Conservation (phyloP, 1,139 yeast genomes). For the Pichia sp. region DNA sequence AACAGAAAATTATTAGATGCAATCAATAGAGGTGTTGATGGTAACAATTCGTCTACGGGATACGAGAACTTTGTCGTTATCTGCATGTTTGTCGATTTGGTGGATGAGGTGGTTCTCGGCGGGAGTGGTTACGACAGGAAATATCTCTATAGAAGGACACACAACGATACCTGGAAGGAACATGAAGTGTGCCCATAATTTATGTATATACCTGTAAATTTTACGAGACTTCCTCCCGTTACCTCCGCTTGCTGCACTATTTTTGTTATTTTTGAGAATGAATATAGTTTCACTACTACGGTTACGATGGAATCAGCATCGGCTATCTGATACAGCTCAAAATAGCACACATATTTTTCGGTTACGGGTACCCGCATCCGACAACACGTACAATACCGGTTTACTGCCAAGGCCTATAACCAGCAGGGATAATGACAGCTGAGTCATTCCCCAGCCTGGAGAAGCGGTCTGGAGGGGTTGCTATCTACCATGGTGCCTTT, state of each 20-base stretch:
- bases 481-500: no score
- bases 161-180: constrained; percentile 67
- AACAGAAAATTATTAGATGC: constrained; percentile 59
- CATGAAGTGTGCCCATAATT: constrained; percentile 67
- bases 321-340: not conserved
- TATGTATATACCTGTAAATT: not conserved
- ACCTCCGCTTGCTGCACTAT: not conserved
- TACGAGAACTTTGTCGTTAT: constrained; percentile 65
- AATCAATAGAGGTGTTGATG: constrained; percentile 79
- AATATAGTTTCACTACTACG: not conserved
- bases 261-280: not conserved
- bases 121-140: constrained; percentile 44
- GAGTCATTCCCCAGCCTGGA: not conserved
- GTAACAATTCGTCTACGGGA: constrained; percentile 56
- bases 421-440: no score
- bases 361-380: not conserved
- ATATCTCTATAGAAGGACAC: constrained; percentile 46
- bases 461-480: no score
- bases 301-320: not conserved
- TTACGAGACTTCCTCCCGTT: not conserved
- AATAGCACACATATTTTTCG: not conserved
- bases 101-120: constrained; percentile 66
- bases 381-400: no score
- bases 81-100: constrained; percentile 65
- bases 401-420: no score